Conservation (phyloP, 1,284 basidiomycete species). For the Pseudozyma tsukubaensis region DNA sequence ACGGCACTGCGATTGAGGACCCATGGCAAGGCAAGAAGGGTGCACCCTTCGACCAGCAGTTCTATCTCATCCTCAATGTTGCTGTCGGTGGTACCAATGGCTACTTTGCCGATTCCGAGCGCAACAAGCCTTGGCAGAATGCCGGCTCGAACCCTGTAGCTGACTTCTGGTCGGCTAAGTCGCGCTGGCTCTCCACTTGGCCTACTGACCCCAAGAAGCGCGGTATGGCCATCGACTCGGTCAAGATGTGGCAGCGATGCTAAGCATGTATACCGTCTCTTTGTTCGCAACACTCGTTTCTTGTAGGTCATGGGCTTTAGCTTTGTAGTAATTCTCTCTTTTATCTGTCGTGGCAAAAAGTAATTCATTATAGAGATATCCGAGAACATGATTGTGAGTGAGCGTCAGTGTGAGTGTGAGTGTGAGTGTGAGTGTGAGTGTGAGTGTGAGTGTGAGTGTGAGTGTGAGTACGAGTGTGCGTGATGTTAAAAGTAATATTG, state of each 20-base stretch:
- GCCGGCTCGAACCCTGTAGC: slow-evolving; percentile 29
- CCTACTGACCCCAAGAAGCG: slow-evolving; percentile 68
- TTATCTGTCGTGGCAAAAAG: too few species aligned
- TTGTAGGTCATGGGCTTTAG: slow-evolving; percentile 12
- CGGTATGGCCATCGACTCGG: slow-evolving; percentile 80
- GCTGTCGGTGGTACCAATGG: slow-evolving; percentile 79
- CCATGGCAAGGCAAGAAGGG: slow-evolving; percentile 70
- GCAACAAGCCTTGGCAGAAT: slow-evolving; percentile 71
- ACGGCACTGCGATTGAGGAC: slow-evolving; percentile 77
- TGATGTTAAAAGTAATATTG: too few species aligned
- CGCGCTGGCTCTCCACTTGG: slow-evolving; percentile 51
- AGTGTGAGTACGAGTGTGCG: too few species aligned
- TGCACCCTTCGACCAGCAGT: slow-evolving; percentile 88
- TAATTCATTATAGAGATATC: too few species aligned
- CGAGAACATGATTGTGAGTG: too few species aligned
- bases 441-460: too few species aligned
- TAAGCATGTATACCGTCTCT: background rate
- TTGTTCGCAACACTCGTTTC: background rate
- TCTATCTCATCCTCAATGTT: slow-evolving; percentile 83
- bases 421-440: too few species aligned
- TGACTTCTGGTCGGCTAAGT: slow-evolving; percentile 73
- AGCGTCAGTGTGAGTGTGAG: too few species aligned
- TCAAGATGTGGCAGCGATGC: slow-evolving; percentile 76
- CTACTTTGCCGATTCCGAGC: slow-evolving; percentile 78
- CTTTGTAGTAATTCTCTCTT: background rate